These are phyloP conservation scores for Thalia dealbata DNA, from an alignment of 176 grass and related monocot genomes.

Conservation along the genomic window DNA sequence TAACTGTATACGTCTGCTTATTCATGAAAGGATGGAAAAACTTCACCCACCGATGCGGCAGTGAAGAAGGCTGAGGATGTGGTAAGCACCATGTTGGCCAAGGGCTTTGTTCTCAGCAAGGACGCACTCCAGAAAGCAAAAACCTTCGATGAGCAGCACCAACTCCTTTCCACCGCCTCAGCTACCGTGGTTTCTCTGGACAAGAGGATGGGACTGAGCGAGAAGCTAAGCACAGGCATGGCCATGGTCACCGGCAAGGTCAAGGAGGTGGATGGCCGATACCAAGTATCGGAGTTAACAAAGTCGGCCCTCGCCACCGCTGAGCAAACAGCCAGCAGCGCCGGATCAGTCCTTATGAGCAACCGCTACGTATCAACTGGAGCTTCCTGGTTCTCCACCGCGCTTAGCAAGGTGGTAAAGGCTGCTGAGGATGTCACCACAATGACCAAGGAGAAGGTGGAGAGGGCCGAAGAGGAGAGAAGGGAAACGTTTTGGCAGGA, in stretches of 20 bases:
- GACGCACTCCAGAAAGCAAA: constrained; percentile 68
- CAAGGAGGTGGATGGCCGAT: constrained; percentile 67
- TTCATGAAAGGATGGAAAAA: constrained; percentile 28
- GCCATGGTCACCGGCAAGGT: constrained; percentile 68
- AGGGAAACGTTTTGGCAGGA: constrained; percentile 69
- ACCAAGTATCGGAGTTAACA: constrained; percentile 69
- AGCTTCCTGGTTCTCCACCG: constrained; percentile 68
- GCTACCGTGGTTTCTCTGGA: constrained; percentile 70
- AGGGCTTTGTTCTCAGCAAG: constrained; percentile 86
- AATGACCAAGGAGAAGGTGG: constrained; percentile 80
- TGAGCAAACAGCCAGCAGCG: constrained; percentile 65
- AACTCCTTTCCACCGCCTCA: constrained; percentile 59
- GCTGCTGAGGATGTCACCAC: constrained; percentile 69
- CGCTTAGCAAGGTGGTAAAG: constrained; percentile 63
- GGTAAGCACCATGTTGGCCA: constrained; percentile 94
- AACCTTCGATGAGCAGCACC: constrained; percentile 72
- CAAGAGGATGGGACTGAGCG: constrained; percentile 60
- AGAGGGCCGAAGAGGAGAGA: constrained; percentile 72
- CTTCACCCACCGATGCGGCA: constrained; percentile 33
- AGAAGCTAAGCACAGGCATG: constrained; percentile 68
- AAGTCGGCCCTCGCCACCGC: constrained; percentile 62
- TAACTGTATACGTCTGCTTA: constrained; percentile 10
- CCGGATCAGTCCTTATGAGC: constrained; percentile 59
- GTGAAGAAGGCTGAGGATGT: constrained; percentile 92
- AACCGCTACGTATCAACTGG: constrained; percentile 82